A percentile compares a stretch with the other conserved stretches of the same genome.
phyloP scores from a whole-genome alignment of 371 early-diverging fungal species.

The Mortierella sp. region DNA sequence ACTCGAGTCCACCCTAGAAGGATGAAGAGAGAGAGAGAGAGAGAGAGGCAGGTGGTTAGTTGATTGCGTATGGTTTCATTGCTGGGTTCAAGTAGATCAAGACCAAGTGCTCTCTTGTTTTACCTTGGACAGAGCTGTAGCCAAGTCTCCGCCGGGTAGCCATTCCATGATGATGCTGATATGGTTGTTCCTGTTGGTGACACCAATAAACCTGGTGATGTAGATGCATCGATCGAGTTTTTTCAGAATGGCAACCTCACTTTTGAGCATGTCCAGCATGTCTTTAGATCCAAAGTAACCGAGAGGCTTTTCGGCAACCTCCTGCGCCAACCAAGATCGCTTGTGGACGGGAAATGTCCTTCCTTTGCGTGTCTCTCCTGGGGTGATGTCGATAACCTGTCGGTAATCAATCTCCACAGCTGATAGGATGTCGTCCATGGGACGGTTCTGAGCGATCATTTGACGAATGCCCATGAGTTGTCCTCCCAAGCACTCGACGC shows the following conservation, averaged over 20 bases:
- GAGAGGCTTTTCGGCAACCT: slow-evolving; percentile 53
- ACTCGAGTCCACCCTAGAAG: slow-evolving; percentile 46
- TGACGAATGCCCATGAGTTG: slow-evolving; percentile 51
- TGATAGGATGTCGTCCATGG: slow-evolving; percentile 50
- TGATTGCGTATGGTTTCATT: no score
- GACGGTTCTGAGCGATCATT: slow-evolving; percentile 46
- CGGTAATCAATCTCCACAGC: slow-evolving; percentile 45
- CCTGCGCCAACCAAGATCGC: slow-evolving; percentile 45
- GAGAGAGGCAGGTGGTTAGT: not conserved
- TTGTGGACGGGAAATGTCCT: slow-evolving; percentile 51
- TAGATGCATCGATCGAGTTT: slow-evolving; percentile 52
- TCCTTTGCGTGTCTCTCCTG: slow-evolving; percentile 43
- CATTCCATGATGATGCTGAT: slow-evolving; percentile 55
- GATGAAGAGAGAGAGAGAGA: no score
- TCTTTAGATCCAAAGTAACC: slow-evolving; percentile 46
- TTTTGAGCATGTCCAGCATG: slow-evolving; percentile 51
- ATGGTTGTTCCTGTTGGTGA: slow-evolving; percentile 38
- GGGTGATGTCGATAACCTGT: slow-evolving; percentile 39
- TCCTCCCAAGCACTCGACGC: slow-evolving; percentile 42
- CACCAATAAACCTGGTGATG: slow-evolving; percentile 51
- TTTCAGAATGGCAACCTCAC: slow-evolving; percentile 53
- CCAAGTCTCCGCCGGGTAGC: slow-evolving; percentile 47
- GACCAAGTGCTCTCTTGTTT: not conserved
- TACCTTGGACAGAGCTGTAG: slow-evolving; percentile 37
- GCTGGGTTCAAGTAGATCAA: no score